phyloP scores from a whole-genome alignment of 768 basidiomycete species.

The Termitomyces heimii region DNA sequence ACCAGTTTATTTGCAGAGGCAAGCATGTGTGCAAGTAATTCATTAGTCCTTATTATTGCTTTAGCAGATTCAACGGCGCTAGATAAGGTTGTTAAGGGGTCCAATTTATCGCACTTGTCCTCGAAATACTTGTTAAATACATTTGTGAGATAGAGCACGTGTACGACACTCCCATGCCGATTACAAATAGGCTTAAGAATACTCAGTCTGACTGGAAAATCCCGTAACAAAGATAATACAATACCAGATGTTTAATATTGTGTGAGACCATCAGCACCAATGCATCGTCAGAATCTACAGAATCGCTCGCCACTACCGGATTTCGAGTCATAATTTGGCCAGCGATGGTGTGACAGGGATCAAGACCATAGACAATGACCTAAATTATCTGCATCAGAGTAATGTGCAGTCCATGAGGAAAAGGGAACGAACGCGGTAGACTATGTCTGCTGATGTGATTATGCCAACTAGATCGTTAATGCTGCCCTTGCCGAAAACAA shows the following conservation, averaged over 20 bases:
- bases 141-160: neutral
- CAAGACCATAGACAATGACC: slow-evolving; percentile 3
- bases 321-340: slow-evolving; percentile 6
- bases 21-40: neutral
- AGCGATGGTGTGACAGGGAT: slow-evolving; percentile 1
- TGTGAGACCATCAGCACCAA: slow-evolving; percentile 3
- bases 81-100: neutral
- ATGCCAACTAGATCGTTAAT: neutral
- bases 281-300: neutral
- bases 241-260: slow-evolving; percentile 3
- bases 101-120: neutral
- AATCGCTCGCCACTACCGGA: neutral
- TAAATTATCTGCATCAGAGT: neutral
- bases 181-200: neutral
- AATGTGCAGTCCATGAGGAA: neutral
- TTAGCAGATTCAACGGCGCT: neutral
- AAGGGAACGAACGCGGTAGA: neutral
- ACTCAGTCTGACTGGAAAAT: neutral
- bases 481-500: slow-evolving; percentile 1
- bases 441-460: slow-evolving; percentile 4
- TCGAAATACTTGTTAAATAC: slow-evolving; percentile 2
- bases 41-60: neutral
- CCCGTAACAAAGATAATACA: neutral
- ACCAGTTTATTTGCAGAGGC: neutral
- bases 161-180: neutral